Evolutionary conservation across 2,329 filamentous ascomycete species (phyloP).

Genomic region (Fusarium domesticum): DNA sequence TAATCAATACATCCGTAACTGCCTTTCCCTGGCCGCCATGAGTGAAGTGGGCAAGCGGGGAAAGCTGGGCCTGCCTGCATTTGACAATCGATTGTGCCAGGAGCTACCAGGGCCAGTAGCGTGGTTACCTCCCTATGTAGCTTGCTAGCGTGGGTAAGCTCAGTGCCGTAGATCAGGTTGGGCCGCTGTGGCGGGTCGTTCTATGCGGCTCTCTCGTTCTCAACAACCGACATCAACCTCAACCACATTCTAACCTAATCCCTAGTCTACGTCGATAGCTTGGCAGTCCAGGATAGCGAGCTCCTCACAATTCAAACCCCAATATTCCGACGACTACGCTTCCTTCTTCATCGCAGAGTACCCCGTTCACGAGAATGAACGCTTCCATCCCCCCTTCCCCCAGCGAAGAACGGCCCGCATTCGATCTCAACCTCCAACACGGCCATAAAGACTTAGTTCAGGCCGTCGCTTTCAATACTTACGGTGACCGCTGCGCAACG

Average conservation of each 20-base stretch:
- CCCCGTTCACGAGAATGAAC: constrained; percentile 26
- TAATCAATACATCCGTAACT: too few relatives aligned
- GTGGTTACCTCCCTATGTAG: too few relatives aligned
- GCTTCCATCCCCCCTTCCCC: constrained; percentile 35
- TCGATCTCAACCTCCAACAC: constrained; percentile 64
- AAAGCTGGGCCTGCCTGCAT: background rate
- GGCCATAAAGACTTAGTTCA: constrained; percentile 79
- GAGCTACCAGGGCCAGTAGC: too few relatives aligned
- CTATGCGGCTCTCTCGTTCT: background rate
- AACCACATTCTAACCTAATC: too few relatives aligned
- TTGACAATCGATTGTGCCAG: background rate
- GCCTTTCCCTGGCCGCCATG: too few relatives aligned
- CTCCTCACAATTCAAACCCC: background rate
- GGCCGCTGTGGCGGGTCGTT: background rate
- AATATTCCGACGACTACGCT: background rate
- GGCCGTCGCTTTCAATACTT: constrained; percentile 85
- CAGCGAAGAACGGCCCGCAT: constrained; percentile 45
- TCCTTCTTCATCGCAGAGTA: background rate
- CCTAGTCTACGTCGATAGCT: too few relatives aligned
- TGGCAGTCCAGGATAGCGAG: too few relatives aligned
- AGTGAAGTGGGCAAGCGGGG: too few relatives aligned
- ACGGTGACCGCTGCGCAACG: constrained; percentile 87
- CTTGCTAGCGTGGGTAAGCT: background rate
- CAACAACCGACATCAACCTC: too few relatives aligned
- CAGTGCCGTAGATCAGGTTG: background rate